phyloP scores from a whole-genome alignment of 768 basidiomycete genomes.

The Flagelloscypha sp. region DNA sequence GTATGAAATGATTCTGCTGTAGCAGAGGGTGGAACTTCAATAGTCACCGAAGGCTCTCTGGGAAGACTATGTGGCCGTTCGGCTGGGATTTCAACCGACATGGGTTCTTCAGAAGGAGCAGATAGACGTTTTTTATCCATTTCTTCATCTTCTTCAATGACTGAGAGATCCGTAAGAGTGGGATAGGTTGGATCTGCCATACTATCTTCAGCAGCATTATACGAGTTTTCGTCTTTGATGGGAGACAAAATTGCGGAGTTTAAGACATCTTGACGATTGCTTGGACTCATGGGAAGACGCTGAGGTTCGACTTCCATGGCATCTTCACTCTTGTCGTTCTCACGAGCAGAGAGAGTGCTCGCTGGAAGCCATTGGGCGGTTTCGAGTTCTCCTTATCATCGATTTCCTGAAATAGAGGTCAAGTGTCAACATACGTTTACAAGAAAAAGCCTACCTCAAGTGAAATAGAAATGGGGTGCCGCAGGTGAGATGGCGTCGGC shows the following conservation, averaged over 20 bases:
- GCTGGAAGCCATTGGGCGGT: slow-evolving; percentile 40
- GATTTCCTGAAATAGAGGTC: not conserved
- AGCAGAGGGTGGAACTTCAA: too few relatives aligned
- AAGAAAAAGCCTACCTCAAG: slow-evolving; percentile 33
- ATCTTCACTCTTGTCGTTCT: slow-evolving; percentile 13
- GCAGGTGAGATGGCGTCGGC: slow-evolving; percentile 39
- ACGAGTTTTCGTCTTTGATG: too few relatives aligned
- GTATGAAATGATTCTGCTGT: too few relatives aligned
- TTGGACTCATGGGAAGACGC: too few relatives aligned
- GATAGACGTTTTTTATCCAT: slow-evolving; percentile 26
- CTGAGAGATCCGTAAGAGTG: slow-evolving; percentile 46
- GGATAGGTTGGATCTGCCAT: slow-evolving; percentile 2
- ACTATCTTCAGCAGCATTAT: too few relatives aligned
- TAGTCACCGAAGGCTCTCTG: too few relatives aligned
- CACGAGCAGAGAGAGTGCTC: too few relatives aligned
- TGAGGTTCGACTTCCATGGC: too few relatives aligned
- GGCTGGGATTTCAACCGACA: not conserved
- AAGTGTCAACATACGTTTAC: not conserved
- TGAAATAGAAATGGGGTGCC: slow-evolving; percentile 29
- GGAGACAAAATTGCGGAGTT: too few relatives aligned
- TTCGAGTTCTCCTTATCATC: slow-evolving; percentile 29
- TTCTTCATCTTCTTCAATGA: slow-evolving; percentile 69
- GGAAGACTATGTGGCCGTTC: too few relatives aligned
- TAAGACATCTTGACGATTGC: too few relatives aligned
- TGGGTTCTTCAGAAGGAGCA: slow-evolving; percentile 2